Evolutionary conservation across 257 asterid species (phyloP).

Genomic region (Lavandula angustifolia): DNA sequence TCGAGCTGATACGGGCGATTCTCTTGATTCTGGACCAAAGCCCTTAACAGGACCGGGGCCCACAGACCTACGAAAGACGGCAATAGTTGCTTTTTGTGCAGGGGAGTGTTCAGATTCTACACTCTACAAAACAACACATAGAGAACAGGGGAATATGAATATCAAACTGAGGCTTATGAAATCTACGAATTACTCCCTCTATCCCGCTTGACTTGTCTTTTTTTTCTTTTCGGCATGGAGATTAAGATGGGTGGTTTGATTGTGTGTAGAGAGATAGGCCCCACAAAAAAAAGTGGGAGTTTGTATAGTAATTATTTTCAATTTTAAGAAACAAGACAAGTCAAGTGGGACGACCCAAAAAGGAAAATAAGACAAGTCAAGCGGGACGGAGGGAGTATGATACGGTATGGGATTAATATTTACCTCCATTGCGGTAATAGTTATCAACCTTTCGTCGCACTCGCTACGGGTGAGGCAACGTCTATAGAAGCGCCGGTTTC

Average conservation of each 20-base stretch:
- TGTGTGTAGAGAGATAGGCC: too few species aligned
- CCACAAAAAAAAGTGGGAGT: too few species aligned
- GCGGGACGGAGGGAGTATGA: too few species aligned
- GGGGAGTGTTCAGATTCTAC: conserved; percentile 53
- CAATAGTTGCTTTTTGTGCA: conserved; percentile 58
- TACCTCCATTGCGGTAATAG: conserved; percentile 67
- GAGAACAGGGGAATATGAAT: conserved; percentile 20
- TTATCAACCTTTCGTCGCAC: conserved; percentile 63
- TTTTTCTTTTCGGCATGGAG: too few species aligned
- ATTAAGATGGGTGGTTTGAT: too few species aligned
- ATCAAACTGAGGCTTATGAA: conserved; percentile 21
- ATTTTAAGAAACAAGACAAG: too few species aligned
- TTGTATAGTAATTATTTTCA: too few species aligned
- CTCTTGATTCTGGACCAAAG: conserved; percentile 41
- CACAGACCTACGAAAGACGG: conserved; percentile 51
- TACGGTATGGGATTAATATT: background rate
- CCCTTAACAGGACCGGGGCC: conserved; percentile 44
- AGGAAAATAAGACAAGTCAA: too few species aligned
- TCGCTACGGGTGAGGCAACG: conserved; percentile 54
- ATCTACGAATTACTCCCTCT: background rate
- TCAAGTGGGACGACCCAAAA: too few species aligned
- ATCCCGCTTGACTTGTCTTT: too few species aligned
- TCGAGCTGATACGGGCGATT: conserved; percentile 47
- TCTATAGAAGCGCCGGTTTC: conserved; percentile 60
- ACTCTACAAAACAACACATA: conserved; percentile 37